Base-by-base conservation (phyloP, 352 stramenopile species). In the Phytophthora podocarpi region DNA sequence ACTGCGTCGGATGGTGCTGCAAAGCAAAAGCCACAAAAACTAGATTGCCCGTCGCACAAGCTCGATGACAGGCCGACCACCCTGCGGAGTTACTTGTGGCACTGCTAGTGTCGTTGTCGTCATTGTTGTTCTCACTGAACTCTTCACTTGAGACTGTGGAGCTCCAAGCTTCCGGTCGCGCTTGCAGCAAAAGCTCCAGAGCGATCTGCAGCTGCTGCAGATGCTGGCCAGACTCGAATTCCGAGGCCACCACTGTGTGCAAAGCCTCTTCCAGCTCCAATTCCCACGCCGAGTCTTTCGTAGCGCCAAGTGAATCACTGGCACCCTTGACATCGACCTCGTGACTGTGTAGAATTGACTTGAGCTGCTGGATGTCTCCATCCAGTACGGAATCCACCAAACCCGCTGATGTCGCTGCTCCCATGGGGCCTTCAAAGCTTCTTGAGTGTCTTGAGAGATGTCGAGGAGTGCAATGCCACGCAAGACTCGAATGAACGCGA, bases 151-250 rank as follows among this genome's bases (percentile, higher is more conserved):
- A 43, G 18, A 34, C 64, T 16, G 58, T 58, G 6, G 67, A 70
- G 52, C 67, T 72, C 74, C 70, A 83, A 4, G 56, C 58, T 13
- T 56, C 23, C 12, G 74, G 67, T 23, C 63, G 56, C 9, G 64
- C 57, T 10, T 79, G 72, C n/a, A 89, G 30, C 20, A 89, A 51
- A 10, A 89, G 49, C 42, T 89, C 80, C 15, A 89, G 50, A 9
- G 80, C 77, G 45, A 89, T 89, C 62, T 83, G 77, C 20, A 78
- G 50, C 54, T 87, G 80, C 62, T 89, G 80, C 40, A 85, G 72
- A 35, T 87, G 73, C 26, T 84, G 80, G 20, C 70, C 66, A 34
- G 80, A 82, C 47, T 72, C 54, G 56, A 89, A 65, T 50, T 87
- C 75, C 55, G 82, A 76, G 43, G 70, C 73, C 49, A 89, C 67